Evolutionary conservation across 495 filamentous ascomycete species (phyloP), one percentile per base, ranked within the genome.

Genomic region (Filosporella fistucella): DNA sequence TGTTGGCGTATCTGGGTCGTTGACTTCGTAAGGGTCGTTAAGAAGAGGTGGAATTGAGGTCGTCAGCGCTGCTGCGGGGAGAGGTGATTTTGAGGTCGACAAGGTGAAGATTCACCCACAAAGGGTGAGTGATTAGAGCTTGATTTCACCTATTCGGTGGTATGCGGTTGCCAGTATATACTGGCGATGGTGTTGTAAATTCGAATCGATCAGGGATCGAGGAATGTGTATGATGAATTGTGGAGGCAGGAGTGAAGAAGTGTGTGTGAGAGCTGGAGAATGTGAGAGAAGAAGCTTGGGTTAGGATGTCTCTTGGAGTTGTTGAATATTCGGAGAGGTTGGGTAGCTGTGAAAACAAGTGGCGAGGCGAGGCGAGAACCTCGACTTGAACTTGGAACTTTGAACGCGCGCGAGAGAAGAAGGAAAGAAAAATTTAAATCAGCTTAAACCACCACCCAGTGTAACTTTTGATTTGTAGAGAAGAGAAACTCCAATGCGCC

Each of bases 21-120:
- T 23, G 24, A 45, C 34, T 13, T 61, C 58, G 58, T 61, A 47
- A 56, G 42, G 36, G 55, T 61, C 58, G 58, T 61, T 58, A 61
- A 35, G 29, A 39, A 3, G 28, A 8, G 42, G 12, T 18, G 42
- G 35, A 24, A 25, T 52, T 57, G 39, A 47, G 23, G 30, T 43
- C 58, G 58, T 58, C 58, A 61, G 44, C 45, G 51, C 52, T 22
- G 40, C 58, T 61, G 47, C 44, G 26, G 7, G 38, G 20, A 28
- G n/a, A 32, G 23, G 39, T 26, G 21, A 36, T 24, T 20, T 17
- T 6, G 34, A 30, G 40, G 51, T 38, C 22, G 56, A 55, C 56
- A 59, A 59, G 44, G 33, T 55, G 56, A 55, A 42, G 32, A 33
- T 33, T 49, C 32, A 29, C 21, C 24, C 20, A 43, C 22, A 42